Base-by-base conservation (phyloP, 2,329 filamentous ascomycete genomes). In the Verticillium isaacii region DNA sequence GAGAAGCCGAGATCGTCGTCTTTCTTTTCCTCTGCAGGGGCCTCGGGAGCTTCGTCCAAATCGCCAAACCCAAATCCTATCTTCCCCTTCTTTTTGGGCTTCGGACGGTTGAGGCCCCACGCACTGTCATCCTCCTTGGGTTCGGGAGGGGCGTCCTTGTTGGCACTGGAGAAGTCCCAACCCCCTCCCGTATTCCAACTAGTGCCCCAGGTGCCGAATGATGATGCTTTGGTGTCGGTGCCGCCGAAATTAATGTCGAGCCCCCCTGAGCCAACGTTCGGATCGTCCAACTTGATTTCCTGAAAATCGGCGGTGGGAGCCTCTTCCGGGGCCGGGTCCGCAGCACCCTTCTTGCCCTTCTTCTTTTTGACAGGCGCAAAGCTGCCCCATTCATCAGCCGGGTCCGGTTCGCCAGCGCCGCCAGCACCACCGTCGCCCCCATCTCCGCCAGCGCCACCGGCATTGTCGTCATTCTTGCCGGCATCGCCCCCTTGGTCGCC, bases 211-310 rank as follows among this genome's bases (percentile, higher is more conserved):
- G 78, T 75, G 57, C 85, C 81, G 67, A 89, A 82, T 3, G 74
- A 66, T 19, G 66, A 65, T 50, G 69, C 63, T 65, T 83, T 83
- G 14, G 70, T 70, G 41, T 78, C 77, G 5, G 73, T 74, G n/a
- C 77, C 71, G 58, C 81, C 82, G 67, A 87, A 81, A 63, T 78
- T 82, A 15, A 86, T 70, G 64, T 87, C 84, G 6, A 86, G 70
- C 61, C 85, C 83, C 1, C 85, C 84, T n/a, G 59, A 57, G 57
- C 58, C 59, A 25, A 52, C 57, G 23, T 77, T 80, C 32, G 75
- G 70, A 61, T 89, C 86, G 66, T 87, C 83, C 32, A 92, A 74
- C 68, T 86, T 89, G 66, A 92, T 86, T 32, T 91, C 88, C 55
- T 90, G 82, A 66, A 91, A 91, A 6, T 72, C 66, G 58, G 79